Conservation (phyloP, 371 early-diverging fungal species). For the Batkoa obscura region DNA sequence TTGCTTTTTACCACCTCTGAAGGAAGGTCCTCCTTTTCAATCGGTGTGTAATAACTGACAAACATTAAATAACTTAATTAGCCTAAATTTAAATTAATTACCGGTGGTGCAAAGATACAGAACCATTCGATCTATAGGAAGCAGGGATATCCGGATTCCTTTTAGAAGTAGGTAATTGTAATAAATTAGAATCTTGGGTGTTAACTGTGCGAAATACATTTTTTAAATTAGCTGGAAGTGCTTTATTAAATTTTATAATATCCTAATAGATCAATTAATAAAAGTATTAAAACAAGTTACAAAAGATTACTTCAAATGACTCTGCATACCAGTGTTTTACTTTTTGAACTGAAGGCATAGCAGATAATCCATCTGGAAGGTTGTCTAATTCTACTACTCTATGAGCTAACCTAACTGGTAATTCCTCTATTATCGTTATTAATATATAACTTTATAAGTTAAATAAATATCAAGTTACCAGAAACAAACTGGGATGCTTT, state of each 20-base stretch:
- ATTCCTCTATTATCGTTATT: slow-evolving; percentile 66
- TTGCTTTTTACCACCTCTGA: slow-evolving; percentile 61
- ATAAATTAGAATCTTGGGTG: background rate
- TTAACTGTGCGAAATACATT: background rate
- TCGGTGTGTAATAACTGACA: slow-evolving; percentile 38
- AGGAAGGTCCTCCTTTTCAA: slow-evolving; percentile 37
- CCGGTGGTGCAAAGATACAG: slow-evolving; percentile 9
- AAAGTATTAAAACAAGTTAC: background rate
- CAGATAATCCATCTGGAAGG: slow-evolving; percentile 62
- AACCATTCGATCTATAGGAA: background rate
- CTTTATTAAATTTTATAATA: slow-evolving; percentile 29
- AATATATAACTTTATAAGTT: background rate
- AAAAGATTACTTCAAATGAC: slow-evolving; percentile 51
- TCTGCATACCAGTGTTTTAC: slow-evolving; percentile 93
- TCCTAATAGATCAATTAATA: slow-evolving; percentile 19
- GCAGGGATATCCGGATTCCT: slow-evolving; percentile 3
- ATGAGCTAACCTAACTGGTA: slow-evolving; percentile 90
- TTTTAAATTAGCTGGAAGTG: background rate
- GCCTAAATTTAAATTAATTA: slow-evolving; percentile 3
- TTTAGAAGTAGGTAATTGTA: slow-evolving; percentile 2
- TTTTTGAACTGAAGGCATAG: slow-evolving; percentile 75
- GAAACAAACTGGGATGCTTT: slow-evolving; percentile 80
- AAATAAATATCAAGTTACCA: slow-evolving; percentile 16
- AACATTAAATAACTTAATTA: background rate
- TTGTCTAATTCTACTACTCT: slow-evolving; percentile 88